Percentiles rank a stretch among this genome's conserved stretches.
Evolutionary conservation across 257 asterid species (phyloP).

Genomic region (Plantago elongata): DNA sequence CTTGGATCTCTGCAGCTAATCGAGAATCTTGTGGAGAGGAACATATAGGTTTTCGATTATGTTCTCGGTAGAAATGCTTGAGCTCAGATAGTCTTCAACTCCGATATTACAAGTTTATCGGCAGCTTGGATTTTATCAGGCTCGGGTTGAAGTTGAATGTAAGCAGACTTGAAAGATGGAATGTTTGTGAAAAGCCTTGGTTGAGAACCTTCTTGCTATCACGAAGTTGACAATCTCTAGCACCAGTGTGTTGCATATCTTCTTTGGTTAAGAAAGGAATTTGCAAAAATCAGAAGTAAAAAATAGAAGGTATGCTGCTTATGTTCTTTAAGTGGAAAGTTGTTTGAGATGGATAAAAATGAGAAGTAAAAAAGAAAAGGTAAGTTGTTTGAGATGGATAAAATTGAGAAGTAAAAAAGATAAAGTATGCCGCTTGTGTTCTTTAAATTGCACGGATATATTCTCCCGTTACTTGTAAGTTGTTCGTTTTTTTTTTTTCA

Average conservation of each 20-base stretch:
- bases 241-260: constrained; percentile 97
- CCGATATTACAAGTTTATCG: constrained; percentile 91
- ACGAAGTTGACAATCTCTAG: constrained; percentile 85
- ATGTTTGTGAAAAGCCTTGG: constrained; percentile 84
- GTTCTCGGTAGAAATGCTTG: constrained; percentile 92
- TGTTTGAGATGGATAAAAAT: too few relatives aligned
- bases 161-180: constrained; percentile 86
- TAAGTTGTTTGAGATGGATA: too few relatives aligned
- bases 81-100: constrained; percentile 91
- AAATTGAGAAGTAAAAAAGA: too few relatives aligned
- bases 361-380: too few relatives aligned
- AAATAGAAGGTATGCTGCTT: too few relatives aligned
- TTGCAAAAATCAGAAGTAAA: too few relatives aligned
- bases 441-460: too few relatives aligned
- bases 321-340: too few relatives aligned
- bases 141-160: constrained; percentile 88
- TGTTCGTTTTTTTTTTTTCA: too few relatives aligned
- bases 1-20: constrained; percentile 96
- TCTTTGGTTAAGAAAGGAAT: constrained; percentile 33
- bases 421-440: too few relatives aligned
- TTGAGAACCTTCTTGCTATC: constrained; percentile 93
- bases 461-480: too few relatives aligned
- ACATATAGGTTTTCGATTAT: constrained; percentile 88
- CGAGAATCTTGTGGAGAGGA: constrained; percentile 95
- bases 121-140: constrained; percentile 97